Base-by-base conservation (phyloP, 2,329 filamentous ascomycete genomes). In the Aspergillus vadensis region DNA sequence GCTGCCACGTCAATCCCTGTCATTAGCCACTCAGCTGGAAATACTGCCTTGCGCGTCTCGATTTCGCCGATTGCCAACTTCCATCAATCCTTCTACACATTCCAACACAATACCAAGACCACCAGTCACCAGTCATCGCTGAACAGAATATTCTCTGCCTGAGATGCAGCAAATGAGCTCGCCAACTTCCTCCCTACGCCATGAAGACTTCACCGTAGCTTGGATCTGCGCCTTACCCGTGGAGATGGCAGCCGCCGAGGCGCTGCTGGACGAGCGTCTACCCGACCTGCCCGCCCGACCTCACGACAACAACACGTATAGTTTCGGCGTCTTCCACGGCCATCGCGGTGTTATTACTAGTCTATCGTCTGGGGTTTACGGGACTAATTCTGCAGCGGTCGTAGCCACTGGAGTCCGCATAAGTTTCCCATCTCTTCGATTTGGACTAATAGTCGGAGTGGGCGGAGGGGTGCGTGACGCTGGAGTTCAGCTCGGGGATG, bases 361-460 rank as follows among this genome's bases (percentile, higher is more conserved):
- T 32, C 58, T 77, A 0, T 72, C 73, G 15, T 25, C 49, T 10
- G 49, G 49, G 4, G 49, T 51, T 12, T 30, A 19, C 10, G 49
- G 49, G 43, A 73, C 53, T 39, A 51, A 44, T 4, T 70, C 74
- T 14, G 76, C 76, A 6, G 66, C 75, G 9, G 60, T 58, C 0
- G 70, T 79, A 2, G 72, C 73, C 7, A 65, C 62, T 44, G 67
- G 76, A 55, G 74, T 73, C 70, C 38, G 71, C 19, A 51, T 65
- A 14, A 69, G 62, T 15, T 51, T 51, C 15, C 49, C 30, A 19
- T 32, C 8, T 5, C 49, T 51, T 10, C 25, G 30, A 12, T 36
- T 51, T 19, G 15, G 49, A 15, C 17, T 51, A 14, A 36, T 51
- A 27, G 49, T 51, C n/a, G 49, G 49, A 12, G 25, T 51, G 12